These are phyloP conservation scores for Parachaetomium inaequale DNA, from an alignment of 495 filamentous ascomycete species.

Conservation along the genomic window DNA sequence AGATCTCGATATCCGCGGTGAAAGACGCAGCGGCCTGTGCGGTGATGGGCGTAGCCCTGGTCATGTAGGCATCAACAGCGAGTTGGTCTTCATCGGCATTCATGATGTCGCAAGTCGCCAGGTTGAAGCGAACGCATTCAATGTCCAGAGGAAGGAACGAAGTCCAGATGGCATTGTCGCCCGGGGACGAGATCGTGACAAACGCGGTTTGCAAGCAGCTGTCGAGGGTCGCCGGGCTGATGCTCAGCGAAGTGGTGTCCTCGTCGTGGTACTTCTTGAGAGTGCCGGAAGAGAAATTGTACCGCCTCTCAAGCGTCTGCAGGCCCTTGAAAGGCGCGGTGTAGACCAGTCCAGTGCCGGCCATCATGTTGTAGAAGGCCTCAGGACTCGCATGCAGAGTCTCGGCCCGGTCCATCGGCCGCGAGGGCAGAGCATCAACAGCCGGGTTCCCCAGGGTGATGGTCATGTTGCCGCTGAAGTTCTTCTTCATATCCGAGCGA, in stretches of 20 bases:
- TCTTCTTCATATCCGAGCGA: slow-evolving; percentile 35
- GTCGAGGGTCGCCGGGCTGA: slow-evolving; percentile 50
- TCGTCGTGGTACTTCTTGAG: slow-evolving; percentile 34
- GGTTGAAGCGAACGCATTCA: slow-evolving; percentile 38
- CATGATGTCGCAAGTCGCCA: slow-evolving; percentile 30
- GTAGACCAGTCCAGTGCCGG: slow-evolving; percentile 40
- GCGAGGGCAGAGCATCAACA: slow-evolving; percentile 24
- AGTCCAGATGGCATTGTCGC: slow-evolving; percentile 45
- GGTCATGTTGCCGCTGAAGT: slow-evolving; percentile 33
- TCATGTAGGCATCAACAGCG: slow-evolving; percentile 38
- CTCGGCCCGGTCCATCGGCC: slow-evolving; percentile 28
- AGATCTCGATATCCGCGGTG: slow-evolving; percentile 39
- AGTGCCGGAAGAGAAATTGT: slow-evolving; percentile 43
- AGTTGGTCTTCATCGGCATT: slow-evolving; percentile 23
- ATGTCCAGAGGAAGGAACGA: slow-evolving; percentile 42
- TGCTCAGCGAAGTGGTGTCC: slow-evolving; percentile 33
- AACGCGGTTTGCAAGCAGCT: slow-evolving; percentile 47
- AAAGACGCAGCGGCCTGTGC: slow-evolving; percentile 31
- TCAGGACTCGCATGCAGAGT: slow-evolving; percentile 34
- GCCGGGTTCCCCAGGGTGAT: slow-evolving; percentile 34
- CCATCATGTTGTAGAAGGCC: slow-evolving; percentile 47
- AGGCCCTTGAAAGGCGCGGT: slow-evolving; percentile 43
- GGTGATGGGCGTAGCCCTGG: slow-evolving; percentile 22
- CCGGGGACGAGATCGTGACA: slow-evolving; percentile 43
- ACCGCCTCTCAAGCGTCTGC: slow-evolving; percentile 38